A percentile compares a stretch with the other conserved stretches of the same genome.
phyloP scores from a whole-genome alignment of 2,329 filamentous ascomycete species.

The Hymenotorrendiella dingleyae region DNA sequence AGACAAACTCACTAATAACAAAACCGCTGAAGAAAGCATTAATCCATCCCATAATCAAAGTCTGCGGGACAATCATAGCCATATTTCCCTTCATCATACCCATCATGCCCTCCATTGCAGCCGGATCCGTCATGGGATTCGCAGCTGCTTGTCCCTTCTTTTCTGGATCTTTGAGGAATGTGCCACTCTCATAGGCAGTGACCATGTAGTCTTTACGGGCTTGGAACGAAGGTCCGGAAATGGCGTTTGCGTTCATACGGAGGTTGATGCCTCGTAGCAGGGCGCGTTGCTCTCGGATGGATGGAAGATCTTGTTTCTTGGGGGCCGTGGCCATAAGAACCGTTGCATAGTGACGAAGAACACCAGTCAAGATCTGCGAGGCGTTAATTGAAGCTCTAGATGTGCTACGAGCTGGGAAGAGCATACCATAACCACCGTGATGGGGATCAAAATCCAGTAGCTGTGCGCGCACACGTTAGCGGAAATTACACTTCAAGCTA shows the following conservation, averaged over 20 bases:
- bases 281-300: constrained; percentile 80
- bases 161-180: constrained; percentile 85
- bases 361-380: constrained; percentile 75
- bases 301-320: constrained; percentile 70
- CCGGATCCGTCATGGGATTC: constrained; percentile 93
- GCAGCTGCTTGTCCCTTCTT: constrained; percentile 78
- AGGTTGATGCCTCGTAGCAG: constrained; percentile 80
- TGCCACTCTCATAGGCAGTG: constrained; percentile 77
- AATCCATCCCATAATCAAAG: constrained; percentile 99
- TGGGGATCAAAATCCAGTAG: constrained; percentile 98
- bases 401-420: not conserved
- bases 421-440: constrained; percentile 88
- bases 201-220: constrained; percentile 75
- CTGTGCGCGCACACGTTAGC: constrained; percentile 42
- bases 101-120: constrained; percentile 99
- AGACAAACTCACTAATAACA: constrained; percentile 70
- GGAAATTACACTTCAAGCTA: no score
- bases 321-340: constrained; percentile 82
- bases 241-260: constrained; percentile 72
- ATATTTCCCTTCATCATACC: constrained; percentile 99
- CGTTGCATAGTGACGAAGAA: constrained; percentile 92
- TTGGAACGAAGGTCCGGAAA: constrained; percentile 73
- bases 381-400: not conserved
- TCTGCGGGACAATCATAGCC: constrained; percentile 99
- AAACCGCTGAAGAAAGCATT: constrained; percentile 99